Evolutionary conservation across 1,139 yeast genomes (phyloP), one percentile per base, ranked within the genome.

Genomic region (Wickerhamomyces sp.): DNA sequence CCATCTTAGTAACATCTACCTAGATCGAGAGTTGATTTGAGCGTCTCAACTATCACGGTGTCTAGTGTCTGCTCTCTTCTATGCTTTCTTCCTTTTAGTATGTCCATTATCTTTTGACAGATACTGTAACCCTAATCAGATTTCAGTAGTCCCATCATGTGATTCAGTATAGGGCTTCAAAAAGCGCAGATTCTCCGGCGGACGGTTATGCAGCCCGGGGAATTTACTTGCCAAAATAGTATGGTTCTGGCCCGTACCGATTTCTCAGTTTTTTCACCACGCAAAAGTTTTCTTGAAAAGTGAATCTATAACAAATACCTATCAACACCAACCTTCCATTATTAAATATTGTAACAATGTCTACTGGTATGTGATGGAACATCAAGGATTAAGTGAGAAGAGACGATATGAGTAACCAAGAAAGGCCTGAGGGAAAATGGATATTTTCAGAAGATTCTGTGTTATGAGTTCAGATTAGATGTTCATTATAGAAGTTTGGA

Each of bases 341-440:
- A 32, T 33, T 7, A 27, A 18, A 29, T 27, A 27, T 34, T 34
- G 10, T 41, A 41, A 49, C 45, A 42, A 52, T 52, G 56, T 47
- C 56, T 52, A 44, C 56, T 44, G 56, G 56, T 52, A 52, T 51
- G 56, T 48, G 40, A n/a, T 39, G 27, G 37, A 36, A 39, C 15
- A 10, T 18, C 13, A 34, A 26, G 26, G 37, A 27, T 13, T 14
- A 32, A 37, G 34, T 29, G 27, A 34, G 31, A 27, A 14, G 15
- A 35, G 26, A 4, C 36, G 26, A 40, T 29, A 30, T 33, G 27
- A 34, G 10, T 30, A n/a, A 30, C 23, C 5, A 34, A 14, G 11
- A 31, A 30, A 8, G 5, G 23, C 23, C 5, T 18, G 23, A 18
- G 23, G 23, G 5, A 18, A 18, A 18, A 18, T 18, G 23, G 23